phyloP scores from a whole-genome alignment of 2,329 filamentous ascomycete genomes.

The Stagonosporopsis rhizophila region DNA sequence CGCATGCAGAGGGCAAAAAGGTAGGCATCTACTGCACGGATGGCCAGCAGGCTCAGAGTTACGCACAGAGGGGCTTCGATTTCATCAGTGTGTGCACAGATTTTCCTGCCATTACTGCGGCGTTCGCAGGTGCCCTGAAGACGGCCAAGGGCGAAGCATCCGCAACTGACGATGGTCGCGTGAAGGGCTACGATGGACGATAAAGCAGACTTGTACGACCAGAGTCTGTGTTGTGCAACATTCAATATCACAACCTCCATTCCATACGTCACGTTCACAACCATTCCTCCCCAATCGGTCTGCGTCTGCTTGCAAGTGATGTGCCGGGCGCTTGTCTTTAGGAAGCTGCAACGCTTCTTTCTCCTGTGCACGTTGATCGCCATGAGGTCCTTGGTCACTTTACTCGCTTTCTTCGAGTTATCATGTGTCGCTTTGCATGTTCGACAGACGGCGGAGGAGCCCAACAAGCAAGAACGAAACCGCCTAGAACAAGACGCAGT shows the following conservation, averaged over 20 bases:
- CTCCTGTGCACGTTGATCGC: not conserved
- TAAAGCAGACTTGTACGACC: conserved; percentile 3
- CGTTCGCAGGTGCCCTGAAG: conserved; percentile 47
- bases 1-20: conserved; percentile 60
- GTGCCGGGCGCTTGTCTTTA: not conserved
- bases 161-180: conserved; percentile 17
- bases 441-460: too few relatives aligned
- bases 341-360: not conserved
- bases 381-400: not conserved
- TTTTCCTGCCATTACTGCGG: conserved; percentile 54
- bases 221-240: conserved; percentile 10
- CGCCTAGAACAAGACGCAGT: not conserved
- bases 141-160: conserved; percentile 39
- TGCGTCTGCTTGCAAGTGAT: not conserved
- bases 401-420: not conserved
- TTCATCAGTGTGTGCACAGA: conserved; percentile 59
- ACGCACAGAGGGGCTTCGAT: conserved; percentile 62
- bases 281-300: not conserved
- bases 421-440: conserved; percentile 1
- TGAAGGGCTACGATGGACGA: conserved; percentile 34
- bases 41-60: conserved; percentile 60
- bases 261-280: conserved; percentile 4
- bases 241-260: conserved; percentile 9
- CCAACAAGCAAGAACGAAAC: not conserved
- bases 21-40: conserved; percentile 63